A percentile compares a stretch with the other conserved stretches of the same genome.
Evolutionary conservation across 805 yeast genomes (phyloP).

Genomic region (Candida xyloterini): DNA sequence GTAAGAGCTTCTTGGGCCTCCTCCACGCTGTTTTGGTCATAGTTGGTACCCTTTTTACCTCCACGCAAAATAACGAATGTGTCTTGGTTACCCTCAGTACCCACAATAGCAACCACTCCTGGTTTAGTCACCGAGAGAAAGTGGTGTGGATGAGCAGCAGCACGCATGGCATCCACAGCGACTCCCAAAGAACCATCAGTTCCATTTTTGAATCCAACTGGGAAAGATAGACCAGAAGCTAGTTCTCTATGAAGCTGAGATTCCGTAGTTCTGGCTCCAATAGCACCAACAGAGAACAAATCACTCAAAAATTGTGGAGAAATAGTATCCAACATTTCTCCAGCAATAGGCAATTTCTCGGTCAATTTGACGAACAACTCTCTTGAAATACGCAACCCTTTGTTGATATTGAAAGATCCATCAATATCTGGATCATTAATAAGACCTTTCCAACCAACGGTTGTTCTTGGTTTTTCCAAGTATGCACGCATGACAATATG

Average conservation of each 20-base stretch:
- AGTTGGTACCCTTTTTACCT: conserved; percentile 91
- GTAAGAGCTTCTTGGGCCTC: conserved; percentile 60
- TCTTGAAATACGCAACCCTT: conserved; percentile 87
- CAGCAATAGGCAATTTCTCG: conserved; percentile 84
- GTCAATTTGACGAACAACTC: conserved; percentile 83
- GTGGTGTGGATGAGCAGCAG: conserved; percentile 91
- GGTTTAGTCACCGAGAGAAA: conserved; percentile 94
- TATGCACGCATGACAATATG: conserved; percentile 95
- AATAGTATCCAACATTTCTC: conserved; percentile 96
- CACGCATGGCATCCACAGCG: conserved; percentile 90
- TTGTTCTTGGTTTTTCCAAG: conserved; percentile 96
- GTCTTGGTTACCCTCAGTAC: conserved; percentile 90
- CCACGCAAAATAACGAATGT: conserved; percentile 93
- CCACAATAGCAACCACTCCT: conserved; percentile 93
- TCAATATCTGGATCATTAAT: conserved; percentile 97
- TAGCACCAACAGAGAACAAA: conserved; percentile 93
- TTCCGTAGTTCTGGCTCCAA: conserved; percentile 98
- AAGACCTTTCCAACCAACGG: conserved; percentile 98
- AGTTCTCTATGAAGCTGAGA: conserved; percentile 96
- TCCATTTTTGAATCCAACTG: conserved; percentile 97
- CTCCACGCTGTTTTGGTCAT: conserved; percentile 68
- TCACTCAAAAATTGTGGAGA: conserved; percentile 95
- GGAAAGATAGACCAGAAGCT: conserved; percentile 96
- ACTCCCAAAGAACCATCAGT: conserved; percentile 95
- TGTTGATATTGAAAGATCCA: conserved; percentile 88